phyloP scores from a whole-genome alignment of 768 basidiomycete genomes.

The Lactarius sp. region DNA sequence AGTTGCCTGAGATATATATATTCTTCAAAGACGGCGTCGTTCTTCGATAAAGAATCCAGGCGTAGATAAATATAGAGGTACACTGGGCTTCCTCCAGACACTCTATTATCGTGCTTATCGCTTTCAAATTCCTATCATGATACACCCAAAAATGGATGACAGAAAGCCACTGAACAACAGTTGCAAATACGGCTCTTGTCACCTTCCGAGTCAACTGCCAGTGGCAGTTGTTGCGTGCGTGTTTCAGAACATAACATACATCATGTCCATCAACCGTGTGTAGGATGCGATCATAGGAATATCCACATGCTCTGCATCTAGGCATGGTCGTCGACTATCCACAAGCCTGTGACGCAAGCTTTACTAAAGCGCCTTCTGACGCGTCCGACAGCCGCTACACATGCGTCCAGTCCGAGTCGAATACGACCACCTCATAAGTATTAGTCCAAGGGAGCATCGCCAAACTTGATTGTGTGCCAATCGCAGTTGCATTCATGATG shows the following conservation, averaged over 20 bases:
- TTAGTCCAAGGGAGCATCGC: not conserved
- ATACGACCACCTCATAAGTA: not conserved
- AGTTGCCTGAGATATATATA: not conserved
- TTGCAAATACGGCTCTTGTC: not conserved
- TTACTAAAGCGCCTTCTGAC: not conserved
- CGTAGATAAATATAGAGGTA: not conserved
- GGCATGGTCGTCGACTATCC: not conserved
- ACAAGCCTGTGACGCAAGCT: slow-evolving; percentile 4
- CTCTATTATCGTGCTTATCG: slow-evolving; percentile 5
- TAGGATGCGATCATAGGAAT: not conserved
- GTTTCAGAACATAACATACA: not conserved
- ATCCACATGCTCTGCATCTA: not conserved
- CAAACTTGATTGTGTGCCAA: not conserved
- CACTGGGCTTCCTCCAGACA: not conserved
- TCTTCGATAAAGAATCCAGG: not conserved
- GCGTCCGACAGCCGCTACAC: not conserved
- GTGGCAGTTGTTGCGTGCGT: not conserved
- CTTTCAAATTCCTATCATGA: not conserved
- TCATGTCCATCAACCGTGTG: not conserved
- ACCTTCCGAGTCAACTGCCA: not conserved
- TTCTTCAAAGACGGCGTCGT: not conserved
- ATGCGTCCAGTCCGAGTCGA: not conserved
- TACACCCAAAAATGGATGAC: slow-evolving; percentile 1
- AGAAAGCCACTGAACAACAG: slow-evolving; percentile 2
- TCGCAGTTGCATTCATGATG: not conserved